These are phyloP conservation scores for Phytophthora agathidicida DNA, from an alignment of 352 stramenopile species.

Conservation along the genomic window DNA sequence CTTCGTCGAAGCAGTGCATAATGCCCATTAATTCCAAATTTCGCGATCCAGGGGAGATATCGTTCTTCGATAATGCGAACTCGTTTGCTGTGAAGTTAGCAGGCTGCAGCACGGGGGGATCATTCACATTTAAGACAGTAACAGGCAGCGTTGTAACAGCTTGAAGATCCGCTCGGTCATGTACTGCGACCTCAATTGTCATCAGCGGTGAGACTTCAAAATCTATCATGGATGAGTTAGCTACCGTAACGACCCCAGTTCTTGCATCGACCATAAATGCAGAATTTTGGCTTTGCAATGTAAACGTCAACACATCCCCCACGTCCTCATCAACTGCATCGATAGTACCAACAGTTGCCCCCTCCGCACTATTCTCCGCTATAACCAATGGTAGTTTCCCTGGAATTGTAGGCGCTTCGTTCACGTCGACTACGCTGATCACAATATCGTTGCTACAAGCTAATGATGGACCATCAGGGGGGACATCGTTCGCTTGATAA, in stretches of 20 bases:
- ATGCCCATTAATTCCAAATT: conserved; percentile 40
- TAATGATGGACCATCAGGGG: conserved; percentile 36
- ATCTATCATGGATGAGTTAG: conserved; percentile 16
- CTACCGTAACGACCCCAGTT: conserved; percentile 16
- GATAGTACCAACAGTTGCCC: conserved; percentile 20
- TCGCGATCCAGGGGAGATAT: background rate
- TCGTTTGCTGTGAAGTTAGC: conserved; percentile 31
- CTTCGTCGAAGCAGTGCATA: conserved; percentile 58
- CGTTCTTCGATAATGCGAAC: background rate
- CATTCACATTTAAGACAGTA: conserved; percentile 21
- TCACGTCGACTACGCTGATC: conserved; percentile 54
- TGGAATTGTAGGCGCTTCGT: conserved; percentile 47
- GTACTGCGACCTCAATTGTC: conserved; percentile 13
- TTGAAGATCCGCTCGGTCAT: conserved; percentile 21
- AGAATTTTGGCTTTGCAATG: background rate
- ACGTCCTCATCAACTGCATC: conserved; percentile 21
- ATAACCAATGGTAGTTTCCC: conserved; percentile 17
- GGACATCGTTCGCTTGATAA: conserved; percentile 59
- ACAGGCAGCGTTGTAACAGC: conserved; percentile 14
- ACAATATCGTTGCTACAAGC: conserved; percentile 48
- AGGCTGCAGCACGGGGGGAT: conserved; percentile 22
- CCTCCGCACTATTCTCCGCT: conserved; percentile 32
- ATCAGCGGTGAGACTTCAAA: conserved; percentile 19
- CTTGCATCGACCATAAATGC: conserved; percentile 17
- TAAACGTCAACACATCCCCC: conserved; percentile 20